phyloP scores from a whole-genome alignment of 148 eudicot species.

The Persicaria tinctoria region DNA sequence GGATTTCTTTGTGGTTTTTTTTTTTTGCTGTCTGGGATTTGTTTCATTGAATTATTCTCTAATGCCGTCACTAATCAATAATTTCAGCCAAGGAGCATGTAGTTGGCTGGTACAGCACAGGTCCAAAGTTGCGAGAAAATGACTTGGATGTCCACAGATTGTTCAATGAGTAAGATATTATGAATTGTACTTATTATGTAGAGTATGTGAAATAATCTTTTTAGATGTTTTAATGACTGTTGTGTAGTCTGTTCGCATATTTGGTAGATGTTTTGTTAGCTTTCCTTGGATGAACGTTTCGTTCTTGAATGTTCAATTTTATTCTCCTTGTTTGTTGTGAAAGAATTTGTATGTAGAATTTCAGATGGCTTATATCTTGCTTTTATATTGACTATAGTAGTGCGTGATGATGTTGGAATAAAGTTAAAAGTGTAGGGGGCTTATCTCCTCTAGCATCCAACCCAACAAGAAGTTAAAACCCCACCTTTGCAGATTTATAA shows the following conservation, averaged over 20 bases:
- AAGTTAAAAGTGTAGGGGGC: not conserved
- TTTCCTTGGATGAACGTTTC: not conserved
- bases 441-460: not conserved
- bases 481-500: not conserved
- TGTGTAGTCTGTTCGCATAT: not conserved
- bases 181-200: not conserved
- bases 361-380: not conserved
- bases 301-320: not conserved
- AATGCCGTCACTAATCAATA: not conserved
- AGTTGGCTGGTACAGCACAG: constrained; percentile 98
- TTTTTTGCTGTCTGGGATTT: not conserved
- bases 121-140: constrained; percentile 88
- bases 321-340: not conserved
- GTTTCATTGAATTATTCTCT: not conserved
- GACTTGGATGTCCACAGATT: constrained; percentile 74
- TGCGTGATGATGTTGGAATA: not conserved
- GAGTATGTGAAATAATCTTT: not conserved
- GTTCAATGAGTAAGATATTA: constrained; percentile 70
- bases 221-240: not conserved
- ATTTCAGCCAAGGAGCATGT: constrained; percentile 95
- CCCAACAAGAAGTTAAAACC: not conserved
- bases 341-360: not conserved
- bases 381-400: not conserved
- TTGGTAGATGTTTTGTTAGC: not conserved
- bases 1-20: not conserved